Base-by-base conservation (phyloP, 352 stramenopile genomes). In the Phytophthora multivora region DNA sequence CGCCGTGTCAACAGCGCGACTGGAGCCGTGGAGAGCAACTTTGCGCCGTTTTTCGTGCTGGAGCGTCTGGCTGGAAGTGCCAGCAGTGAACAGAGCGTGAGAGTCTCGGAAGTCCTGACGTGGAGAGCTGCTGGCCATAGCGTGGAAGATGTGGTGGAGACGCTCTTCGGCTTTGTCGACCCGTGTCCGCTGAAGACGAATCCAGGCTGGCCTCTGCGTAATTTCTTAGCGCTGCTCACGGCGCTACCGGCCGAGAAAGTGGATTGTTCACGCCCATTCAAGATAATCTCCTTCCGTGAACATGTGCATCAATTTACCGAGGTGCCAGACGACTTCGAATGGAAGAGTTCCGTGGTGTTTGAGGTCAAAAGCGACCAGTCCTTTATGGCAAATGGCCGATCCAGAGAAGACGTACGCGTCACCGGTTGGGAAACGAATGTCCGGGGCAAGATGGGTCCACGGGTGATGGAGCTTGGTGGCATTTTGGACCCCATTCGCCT, bases 101-200 rank as follows among this genome's bases (percentile, higher is more conserved):
- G 59, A 21, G 75, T 85, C n/a, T 26, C 51, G 45, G 56, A 63
- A 36, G 38, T 87, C 1, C 33, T 69, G 30, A 55, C 67, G 31
- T 83, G 77, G 78, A 71, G 51, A 23, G 16, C 41, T 7, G 12
- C 15, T n/a, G 38, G 58, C 15, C 40, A 58, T 16, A 51, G 9
- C 23, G 12, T 15, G 3, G 19, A 26, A 16, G 30, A 63, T 11
- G 45, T 71, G 16, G 19, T 54, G 4, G 73, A 88, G 4, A 77
- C 66, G 12, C 35, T 93, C 6, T 97, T 97, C 59, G 89, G 88
- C 2, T 95, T 97, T 68, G 76, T 97, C 5, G 91, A 98, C 46
- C 89, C 91, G 10, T 95, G 87, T 51, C 71, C 90, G 3, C 49
- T 96, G 18, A 66, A 75, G 13, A 77, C 66, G 6, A 82, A 96